A percentile compares a stretch with the other conserved stretches of the same genome.
Conservation (phyloP, 768 basidiomycete species). For the Lactarius psammicola region DNA sequence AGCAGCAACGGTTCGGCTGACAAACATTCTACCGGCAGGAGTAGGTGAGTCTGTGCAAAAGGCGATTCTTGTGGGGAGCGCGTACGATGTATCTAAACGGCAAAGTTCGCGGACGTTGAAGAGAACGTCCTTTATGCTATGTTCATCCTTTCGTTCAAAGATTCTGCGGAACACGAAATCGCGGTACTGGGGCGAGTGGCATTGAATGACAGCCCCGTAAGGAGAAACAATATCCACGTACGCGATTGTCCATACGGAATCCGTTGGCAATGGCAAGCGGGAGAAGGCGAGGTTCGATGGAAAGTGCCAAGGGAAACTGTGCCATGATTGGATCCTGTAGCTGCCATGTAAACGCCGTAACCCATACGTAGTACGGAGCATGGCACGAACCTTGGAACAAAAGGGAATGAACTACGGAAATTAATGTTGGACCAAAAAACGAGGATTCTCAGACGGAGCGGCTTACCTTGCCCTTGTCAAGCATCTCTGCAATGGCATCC, state of each 20-base stretch:
- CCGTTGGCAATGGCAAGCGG: slow-evolving; percentile 72
- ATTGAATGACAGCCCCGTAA: neutral
- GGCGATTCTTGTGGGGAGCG: slow-evolving; percentile 11
- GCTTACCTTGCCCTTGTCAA: slow-evolving; percentile 68
- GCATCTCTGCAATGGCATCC: slow-evolving; percentile 62
- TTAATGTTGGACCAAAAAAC: slow-evolving; percentile 8
- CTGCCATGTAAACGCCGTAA: slow-evolving; percentile 4
- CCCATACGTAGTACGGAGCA: neutral
- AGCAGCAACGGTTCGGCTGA: slow-evolving; percentile 78
- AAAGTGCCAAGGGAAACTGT: slow-evolving; percentile 72
- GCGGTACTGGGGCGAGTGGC: slow-evolving; percentile 53
- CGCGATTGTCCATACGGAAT: slow-evolving; percentile 77
- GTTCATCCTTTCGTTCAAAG: slow-evolving; percentile 66
- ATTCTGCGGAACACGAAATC: slow-evolving; percentile 87
- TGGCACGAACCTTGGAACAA: slow-evolving; percentile 54
- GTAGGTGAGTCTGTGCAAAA: slow-evolving; percentile 13
- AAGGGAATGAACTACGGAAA: slow-evolving; percentile 70
- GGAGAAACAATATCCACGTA: slow-evolving; percentile 33
- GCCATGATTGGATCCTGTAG: slow-evolving; percentile 72
- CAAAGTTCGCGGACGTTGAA: slow-evolving; percentile 70
- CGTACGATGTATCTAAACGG: slow-evolving; percentile 65
- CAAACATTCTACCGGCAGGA: slow-evolving; percentile 60
- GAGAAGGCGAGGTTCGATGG: slow-evolving; percentile 72
- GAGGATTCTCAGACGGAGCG: slow-evolving; percentile 22
- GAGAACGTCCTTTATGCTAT: slow-evolving; percentile 59